Conservation (phyloP, 495 filamentous ascomycete species). For the Penicillium malachiteum region DNA sequence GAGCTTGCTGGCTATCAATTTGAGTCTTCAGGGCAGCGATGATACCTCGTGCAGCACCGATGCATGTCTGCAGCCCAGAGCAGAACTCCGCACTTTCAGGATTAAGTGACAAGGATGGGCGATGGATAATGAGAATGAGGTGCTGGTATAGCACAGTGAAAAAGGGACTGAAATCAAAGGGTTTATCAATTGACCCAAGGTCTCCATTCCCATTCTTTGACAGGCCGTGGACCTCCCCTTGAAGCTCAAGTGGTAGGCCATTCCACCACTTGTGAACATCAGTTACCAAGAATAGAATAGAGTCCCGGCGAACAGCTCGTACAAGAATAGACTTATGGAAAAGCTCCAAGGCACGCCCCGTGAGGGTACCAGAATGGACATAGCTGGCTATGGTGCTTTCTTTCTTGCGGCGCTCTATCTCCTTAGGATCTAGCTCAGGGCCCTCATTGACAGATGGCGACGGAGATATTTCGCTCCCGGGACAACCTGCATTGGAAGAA, state of each 20-base stretch:
- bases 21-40: slow-evolving; percentile 34
- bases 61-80: slow-evolving; percentile 42
- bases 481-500: neutral
- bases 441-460: neutral
- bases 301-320: slow-evolving; percentile 34
- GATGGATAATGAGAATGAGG: slow-evolving; percentile 65
- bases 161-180: slow-evolving; percentile 40
- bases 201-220: neutral
- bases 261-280: slow-evolving; percentile 51
- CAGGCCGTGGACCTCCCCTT: slow-evolving; percentile 8
- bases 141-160: slow-evolving; percentile 65
- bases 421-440: neutral
- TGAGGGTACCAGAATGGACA: slow-evolving; percentile 40
- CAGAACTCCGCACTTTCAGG: slow-evolving; percentile 37
- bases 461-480: neutral
- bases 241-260: slow-evolving; percentile 33
- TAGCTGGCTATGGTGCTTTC: slow-evolving; percentile 39
- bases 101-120: slow-evolving; percentile 37
- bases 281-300: slow-evolving; percentile 38
- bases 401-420: slow-evolving; percentile 3
- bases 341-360: slow-evolving; percentile 39
- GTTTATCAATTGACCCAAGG: slow-evolving; percentile 10
- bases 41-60: slow-evolving; percentile 38
- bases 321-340: slow-evolving; percentile 44
- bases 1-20: slow-evolving; percentile 26